Evolutionary conservation across 768 basidiomycete species (phyloP), one percentile per base, ranked within the genome.

Genomic region (Termitomyces sp.): DNA sequence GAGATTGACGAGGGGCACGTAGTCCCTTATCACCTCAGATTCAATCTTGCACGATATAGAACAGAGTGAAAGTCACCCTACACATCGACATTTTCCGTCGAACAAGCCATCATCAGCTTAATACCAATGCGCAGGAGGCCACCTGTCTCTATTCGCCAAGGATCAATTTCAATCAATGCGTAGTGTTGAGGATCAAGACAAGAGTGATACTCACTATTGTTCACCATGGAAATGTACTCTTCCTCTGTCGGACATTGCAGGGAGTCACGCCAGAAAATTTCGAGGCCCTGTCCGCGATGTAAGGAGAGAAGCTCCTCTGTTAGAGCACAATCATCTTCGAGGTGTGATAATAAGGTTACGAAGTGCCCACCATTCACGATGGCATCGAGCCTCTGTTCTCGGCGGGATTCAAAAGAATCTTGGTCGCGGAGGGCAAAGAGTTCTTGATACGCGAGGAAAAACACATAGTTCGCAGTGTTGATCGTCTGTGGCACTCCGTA

Each of bases 401-500:
- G 72, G 62, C 38, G 10, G 1, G 37, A 27, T 14, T 14, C 68
- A 17, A 8, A 44, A 8, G 64, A 53, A 1, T 68, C 58, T 23
- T 59, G 66, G 45, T 66, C 66, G 47, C 83, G 73, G 43, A 92
- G 77, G 11, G 77, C 75, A 61, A 89, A 84, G 1, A 98, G 80
- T 62, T 96, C 91, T 62, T 93, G 82, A 68, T 88, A 95, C 0
- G 95, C 96, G 42, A 93, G 82, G 66, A 98, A 99, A 68, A 96
- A 98, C 29, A 95, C 93, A 62, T 98, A 98, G 67, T 97, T 98
- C 0, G 96, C 96, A 0, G 89, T 86, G 69, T 99, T 99, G 74
- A 99, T 95, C 0, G 96, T 97, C 68, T 98, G 96, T 0, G 96
- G 93, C 3, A 97, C 75, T 1, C 96, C 96, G 64, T 96, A 99